Conservation (phyloP, 306 rosid species). For the Benincasa hispida region DNA sequence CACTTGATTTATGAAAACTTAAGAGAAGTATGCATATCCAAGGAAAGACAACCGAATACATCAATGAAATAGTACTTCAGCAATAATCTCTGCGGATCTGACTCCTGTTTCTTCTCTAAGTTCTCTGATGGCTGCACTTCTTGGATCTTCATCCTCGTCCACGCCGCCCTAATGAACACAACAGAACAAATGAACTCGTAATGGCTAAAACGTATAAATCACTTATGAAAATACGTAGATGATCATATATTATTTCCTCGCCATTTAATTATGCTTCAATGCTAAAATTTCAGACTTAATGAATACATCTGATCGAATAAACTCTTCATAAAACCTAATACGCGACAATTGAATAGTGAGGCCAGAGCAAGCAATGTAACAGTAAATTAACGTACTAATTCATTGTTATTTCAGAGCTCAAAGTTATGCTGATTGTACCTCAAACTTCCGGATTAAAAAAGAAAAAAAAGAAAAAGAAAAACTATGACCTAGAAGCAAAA, state of each 20-base stretch:
- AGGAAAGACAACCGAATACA: background rate
- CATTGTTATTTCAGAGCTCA: background rate
- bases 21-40: background rate
- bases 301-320: background rate
- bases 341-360: background rate
- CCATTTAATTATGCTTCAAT: background rate
- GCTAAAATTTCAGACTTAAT: background rate
- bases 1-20: background rate
- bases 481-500: background rate
- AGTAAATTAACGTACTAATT: background rate
- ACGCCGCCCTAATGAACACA: slow-evolving; percentile 51
- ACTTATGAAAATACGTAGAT: background rate
- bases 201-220: background rate
- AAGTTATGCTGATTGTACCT: background rate
- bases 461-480: background rate
- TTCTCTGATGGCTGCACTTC: slow-evolving; percentile 65
- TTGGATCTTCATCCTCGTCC: slow-evolving; percentile 83
- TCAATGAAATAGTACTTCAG: slow-evolving; percentile 37
- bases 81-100: slow-evolving; percentile 62
- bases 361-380: background rate
- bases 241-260: background rate
- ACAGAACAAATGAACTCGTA: background rate
- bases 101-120: slow-evolving; percentile 86
- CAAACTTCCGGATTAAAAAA: background rate
- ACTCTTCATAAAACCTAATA: background rate